Conservation (phyloP, 768 basidiomycete species). For the Leccinum pellstonianum region DNA sequence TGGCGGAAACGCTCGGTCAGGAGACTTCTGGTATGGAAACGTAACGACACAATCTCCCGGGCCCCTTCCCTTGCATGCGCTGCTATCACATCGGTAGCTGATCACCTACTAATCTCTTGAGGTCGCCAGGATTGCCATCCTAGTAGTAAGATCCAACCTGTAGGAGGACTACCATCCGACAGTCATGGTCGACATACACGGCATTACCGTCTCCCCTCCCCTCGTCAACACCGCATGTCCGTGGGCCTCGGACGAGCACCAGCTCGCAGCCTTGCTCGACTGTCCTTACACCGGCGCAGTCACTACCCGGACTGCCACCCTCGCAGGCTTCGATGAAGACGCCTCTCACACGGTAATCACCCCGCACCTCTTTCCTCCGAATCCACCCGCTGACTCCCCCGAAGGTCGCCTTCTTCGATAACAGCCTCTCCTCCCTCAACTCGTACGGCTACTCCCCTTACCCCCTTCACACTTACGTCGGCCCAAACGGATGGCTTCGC, state of each 20-base stretch:
- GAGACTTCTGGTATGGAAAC: no score
- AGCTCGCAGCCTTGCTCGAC: constrained; percentile 68
- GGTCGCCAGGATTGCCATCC: no score
- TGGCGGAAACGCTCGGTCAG: no score
- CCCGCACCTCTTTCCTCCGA: background rate
- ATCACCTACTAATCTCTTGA: no score
- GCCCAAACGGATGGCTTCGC: constrained; percentile 47
- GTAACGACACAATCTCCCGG: no score
- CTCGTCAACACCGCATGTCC: constrained; percentile 78
- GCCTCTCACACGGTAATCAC: constrained; percentile 52
- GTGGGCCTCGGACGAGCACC: constrained; percentile 70
- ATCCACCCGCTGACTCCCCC: constrained; percentile 6
- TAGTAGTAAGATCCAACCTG: no score
- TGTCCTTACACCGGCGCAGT: constrained; percentile 74
- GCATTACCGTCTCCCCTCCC: constrained; percentile 56
- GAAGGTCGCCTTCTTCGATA: constrained; percentile 60
- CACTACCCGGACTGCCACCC: constrained; percentile 75
- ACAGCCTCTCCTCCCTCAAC: constrained; percentile 64
- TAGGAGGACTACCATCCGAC: no score
- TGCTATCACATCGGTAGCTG: no score
- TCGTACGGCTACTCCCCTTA: constrained; percentile 84
- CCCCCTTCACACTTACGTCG: constrained; percentile 62
- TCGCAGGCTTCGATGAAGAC: constrained; percentile 69
- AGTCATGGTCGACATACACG: constrained; percentile 57
- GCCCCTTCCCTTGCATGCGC: no score